Evolutionary conservation across 768 basidiomycete genomes (phyloP), one percentile per base, ranked within the genome.

Genomic region (Leccinum subtestaceum): DNA sequence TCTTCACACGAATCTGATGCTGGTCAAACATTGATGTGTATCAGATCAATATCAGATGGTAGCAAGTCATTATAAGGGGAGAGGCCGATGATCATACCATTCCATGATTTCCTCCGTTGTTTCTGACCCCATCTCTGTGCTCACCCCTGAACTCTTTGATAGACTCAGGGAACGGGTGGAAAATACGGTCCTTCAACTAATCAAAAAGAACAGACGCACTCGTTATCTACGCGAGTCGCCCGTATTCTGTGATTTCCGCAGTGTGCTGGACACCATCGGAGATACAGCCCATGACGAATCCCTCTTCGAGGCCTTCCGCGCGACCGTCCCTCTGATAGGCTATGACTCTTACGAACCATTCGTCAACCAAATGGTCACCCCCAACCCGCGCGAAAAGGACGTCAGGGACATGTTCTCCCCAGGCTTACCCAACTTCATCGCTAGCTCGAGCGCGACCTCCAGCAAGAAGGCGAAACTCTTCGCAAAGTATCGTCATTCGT

Each of bases 271-370:
- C 43, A 46, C 48, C 31, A 13, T 31, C 9, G 49, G 31, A 12
- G 50, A 55, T 19, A 21, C 52, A 19, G 38, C 19, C 3, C 38
- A 46, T 25, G 49, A 57, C 7, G 49, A 57, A 31, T 13, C 12
- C 8, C 60, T 70, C 43, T 10, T 67, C 17, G 47, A 62, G 46
- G 46, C 23, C 32, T 69, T 60, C 60, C 61, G 63, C n/a, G 51
- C 52, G 27, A 56, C 49, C 29, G 17, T 67, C 50, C 68, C 66
- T 23, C 43, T 69, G 45, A 67, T 66, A 2, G 25, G 23, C n/a
- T 70, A 69, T 12, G 68, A 67, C 23, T 23, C 65, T 25, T 69
- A 63, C 48, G 59, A 64, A 32, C 63, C 68, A 0, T 63, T 61
- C 21, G 4, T 70, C 31, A 32, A 40, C 48, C 58, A 36, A 29